Evolutionary conservation across 306 rosid species (phyloP).

Genomic region (Trichosanthes cucumerina): DNA sequence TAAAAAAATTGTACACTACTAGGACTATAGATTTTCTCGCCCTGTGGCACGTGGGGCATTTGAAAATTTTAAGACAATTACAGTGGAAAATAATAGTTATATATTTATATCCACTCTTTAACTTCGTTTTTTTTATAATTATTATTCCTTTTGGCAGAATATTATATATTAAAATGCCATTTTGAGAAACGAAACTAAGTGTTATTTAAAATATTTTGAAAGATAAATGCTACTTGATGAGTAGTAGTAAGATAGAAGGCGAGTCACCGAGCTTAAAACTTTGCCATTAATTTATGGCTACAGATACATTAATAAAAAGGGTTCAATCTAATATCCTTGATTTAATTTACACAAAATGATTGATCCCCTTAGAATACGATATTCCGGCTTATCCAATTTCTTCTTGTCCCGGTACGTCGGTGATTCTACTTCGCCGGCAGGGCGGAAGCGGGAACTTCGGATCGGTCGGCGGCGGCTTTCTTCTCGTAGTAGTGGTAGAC

Average conservation of each 20-base stretch:
- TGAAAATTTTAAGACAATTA: no score
- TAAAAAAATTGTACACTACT: no score
- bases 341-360: neutral
- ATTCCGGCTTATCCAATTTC: neutral
- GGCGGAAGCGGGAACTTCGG: neutral
- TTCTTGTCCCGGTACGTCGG: neutral
- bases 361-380: neutral
- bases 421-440: neutral
- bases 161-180: no score
- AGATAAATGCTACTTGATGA: neutral
- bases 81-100: no score
- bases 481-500: slow-evolving; percentile 57
- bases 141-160: no score
- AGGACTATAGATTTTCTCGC: no score
- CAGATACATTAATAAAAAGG: neutral
- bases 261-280: neutral
- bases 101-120: no score
- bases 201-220: neutral
- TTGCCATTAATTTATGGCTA: neutral
- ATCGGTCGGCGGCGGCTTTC: neutral
- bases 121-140: no score
- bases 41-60: no score
- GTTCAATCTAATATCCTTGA: neutral
- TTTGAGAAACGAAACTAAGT: no score
- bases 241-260: neutral